Evolutionary conservation across 306 rosid genomes (phyloP).

Genomic region (Canavalia gladiata): DNA sequence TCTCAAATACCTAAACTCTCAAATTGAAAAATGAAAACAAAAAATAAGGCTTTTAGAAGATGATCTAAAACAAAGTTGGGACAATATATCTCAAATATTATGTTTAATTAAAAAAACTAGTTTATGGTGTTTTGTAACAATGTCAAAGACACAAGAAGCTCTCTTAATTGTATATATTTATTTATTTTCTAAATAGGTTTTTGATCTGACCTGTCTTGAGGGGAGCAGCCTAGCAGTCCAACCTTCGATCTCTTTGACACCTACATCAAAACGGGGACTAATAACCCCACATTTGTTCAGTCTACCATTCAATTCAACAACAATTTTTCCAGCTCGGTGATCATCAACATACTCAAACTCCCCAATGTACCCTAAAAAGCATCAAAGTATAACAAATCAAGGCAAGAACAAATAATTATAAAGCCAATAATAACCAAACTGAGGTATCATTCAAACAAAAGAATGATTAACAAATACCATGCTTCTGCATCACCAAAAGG

Average conservation of each 20-base stretch:
- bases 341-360: conserved; percentile 60
- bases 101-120: not conserved
- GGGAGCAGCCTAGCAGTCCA: conserved; percentile 59
- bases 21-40: not conserved
- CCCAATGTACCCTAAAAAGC: conserved; percentile 53
- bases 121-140: not conserved
- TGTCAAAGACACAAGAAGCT: not conserved
- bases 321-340: conserved; percentile 58
- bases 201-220: conserved; percentile 47
- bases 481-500: conserved; percentile 59
- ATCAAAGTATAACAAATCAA: not conserved
- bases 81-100: not conserved
- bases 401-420: not conserved
- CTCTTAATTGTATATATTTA: too few species aligned
- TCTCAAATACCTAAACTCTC: not conserved
- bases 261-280: conserved; percentile 57
- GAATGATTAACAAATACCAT: conserved; percentile 37
- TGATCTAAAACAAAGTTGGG: not conserved
- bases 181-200: not conserved
- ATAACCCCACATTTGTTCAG: conserved; percentile 58
- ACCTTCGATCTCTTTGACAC: conserved; percentile 56
- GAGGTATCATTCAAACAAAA: not conserved
- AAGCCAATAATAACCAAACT: not conserved
- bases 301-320: conserved; percentile 57
- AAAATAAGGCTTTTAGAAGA: not conserved